Base-by-base conservation (phyloP, 768 basidiomycete species). In the Leucogyrophana mollusca region DNA sequence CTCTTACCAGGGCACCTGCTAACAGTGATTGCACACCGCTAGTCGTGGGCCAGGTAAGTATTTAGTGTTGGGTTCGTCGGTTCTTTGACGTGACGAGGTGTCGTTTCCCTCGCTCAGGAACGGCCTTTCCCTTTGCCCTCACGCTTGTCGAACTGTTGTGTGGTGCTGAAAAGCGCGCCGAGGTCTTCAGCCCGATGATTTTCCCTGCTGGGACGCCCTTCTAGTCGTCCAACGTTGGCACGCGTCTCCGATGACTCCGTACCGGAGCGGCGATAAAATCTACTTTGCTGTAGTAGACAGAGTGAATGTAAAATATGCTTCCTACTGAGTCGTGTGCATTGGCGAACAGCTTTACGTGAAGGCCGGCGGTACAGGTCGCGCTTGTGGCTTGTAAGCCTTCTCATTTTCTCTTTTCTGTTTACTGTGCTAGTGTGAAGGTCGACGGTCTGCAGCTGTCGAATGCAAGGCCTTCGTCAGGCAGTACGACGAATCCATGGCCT, bases 101-200 rank as follows among this genome's bases (percentile, higher is more conserved):
- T 37, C 35, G 20, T 37, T 16, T 16, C 35, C 35, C 8, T 1
- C 22, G 10, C 18, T n/a, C n/a, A 83, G 88, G 89, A 9, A 90
- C 88, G 3, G 69, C 80, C 0, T 91, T 92, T 57, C 80, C 82
- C 2, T 91, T 92, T 52, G 86, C 86, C 2, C 70, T 91, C 45
- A 82, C 82, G n/a, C 64, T 92, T 25, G 82, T 90, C 8, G 86
- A 88, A 57, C 56, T 79, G 16, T 72, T 91, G 2, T 82, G 80
- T 49, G 90, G 90, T 4, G 52, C 68, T 11, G 75, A 74, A 32
- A 87, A 79, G 62, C 70, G 85, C 4, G 72, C 72, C 16, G 79
- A 87, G 52, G 76, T 90, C 7, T 64, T 70, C 6, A 74, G 56
- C 1, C 85, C 85, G 2, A 89, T 90, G 87, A 69, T 83, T 10